Evolutionary conservation across 2,329 filamentous ascomycete species (phyloP).

Genomic region (Penicillium sclerotigenum): DNA sequence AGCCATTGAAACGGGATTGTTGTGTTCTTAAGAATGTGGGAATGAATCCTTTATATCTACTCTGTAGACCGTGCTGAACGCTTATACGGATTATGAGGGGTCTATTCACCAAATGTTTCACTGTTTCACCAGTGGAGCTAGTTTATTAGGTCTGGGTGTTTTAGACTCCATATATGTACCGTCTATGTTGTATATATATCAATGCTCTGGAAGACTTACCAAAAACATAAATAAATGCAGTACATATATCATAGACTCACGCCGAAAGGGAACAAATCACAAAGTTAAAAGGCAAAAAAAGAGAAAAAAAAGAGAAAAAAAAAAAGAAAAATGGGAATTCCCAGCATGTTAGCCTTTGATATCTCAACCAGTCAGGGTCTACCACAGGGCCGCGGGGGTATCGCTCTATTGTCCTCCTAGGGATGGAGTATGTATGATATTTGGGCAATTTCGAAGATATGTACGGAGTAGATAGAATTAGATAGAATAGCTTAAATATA

Average conservation of each 20-base stretch:
- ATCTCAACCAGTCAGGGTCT: neutral
- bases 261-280: neutral
- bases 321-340: neutral
- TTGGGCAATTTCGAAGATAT: too few species aligned
- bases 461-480: too few species aligned
- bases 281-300: neutral
- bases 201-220: slow-evolving; percentile 1
- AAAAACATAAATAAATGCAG: slow-evolving; percentile 2
- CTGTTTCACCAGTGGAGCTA: slow-evolving; percentile 18
- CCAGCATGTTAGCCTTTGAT: neutral
- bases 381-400: neutral
- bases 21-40: slow-evolving; percentile 15
- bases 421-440: neutral
- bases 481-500: too few species aligned
- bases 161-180: neutral
- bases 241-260: neutral
- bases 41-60: slow-evolving; percentile 5
- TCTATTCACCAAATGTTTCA: slow-evolving; percentile 14
- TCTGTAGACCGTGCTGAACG: neutral
- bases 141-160: slow-evolving; percentile 19
- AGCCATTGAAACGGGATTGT: neutral
- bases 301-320: neutral
- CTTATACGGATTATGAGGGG: neutral
- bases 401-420: neutral
- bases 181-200: too few species aligned